Conservation (phyloP, 2,329 filamentous ascomycete species). For the Aspergillus spinulosporus region DNA sequence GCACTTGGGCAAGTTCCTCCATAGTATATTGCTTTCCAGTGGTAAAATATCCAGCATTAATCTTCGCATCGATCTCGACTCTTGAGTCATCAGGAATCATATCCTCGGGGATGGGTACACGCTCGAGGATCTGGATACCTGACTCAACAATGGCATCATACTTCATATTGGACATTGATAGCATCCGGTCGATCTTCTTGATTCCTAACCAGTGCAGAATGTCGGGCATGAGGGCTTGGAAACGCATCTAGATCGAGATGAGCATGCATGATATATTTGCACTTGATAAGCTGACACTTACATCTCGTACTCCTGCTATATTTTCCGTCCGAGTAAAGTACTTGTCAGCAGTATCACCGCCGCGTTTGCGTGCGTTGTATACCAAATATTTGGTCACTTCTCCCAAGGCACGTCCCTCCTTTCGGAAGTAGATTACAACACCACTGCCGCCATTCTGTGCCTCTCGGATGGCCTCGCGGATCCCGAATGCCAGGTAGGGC, state of each 20-base stretch:
- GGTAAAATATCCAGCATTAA: constrained; percentile 86
- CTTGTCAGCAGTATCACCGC: constrained; percentile 42
- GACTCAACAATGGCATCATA: constrained; percentile 54
- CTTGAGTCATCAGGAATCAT: constrained; percentile 92
- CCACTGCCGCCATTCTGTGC: constrained; percentile 91
- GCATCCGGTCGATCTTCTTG: constrained; percentile 96
- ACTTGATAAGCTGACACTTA: constrained; percentile 21
- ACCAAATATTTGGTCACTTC: constrained; percentile 91
- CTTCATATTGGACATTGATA: constrained; percentile 89
- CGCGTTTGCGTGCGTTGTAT: constrained; percentile 52
- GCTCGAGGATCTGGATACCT: constrained; percentile 74
- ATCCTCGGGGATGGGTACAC: constrained; percentile 87
- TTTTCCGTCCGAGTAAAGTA: constrained; percentile 99
- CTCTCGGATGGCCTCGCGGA: constrained; percentile 96
- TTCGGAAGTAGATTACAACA: constrained; percentile 97
- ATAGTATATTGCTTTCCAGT: constrained; percentile 85
- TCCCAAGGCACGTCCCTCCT: constrained; percentile 90
- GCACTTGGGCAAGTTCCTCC: constrained; percentile 80
- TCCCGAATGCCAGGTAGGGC: constrained; percentile 93
- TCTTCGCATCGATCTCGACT: constrained; percentile 99
- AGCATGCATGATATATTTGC: not conserved
- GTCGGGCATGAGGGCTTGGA: constrained; percentile 97
- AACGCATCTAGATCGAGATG: constrained; percentile 69
- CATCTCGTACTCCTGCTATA: constrained; percentile 86
- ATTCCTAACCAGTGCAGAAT: constrained; percentile 98